phyloP scores from a whole-genome alignment of 495 filamentous ascomycete species.

The Hyaloscypha variabilis region DNA sequence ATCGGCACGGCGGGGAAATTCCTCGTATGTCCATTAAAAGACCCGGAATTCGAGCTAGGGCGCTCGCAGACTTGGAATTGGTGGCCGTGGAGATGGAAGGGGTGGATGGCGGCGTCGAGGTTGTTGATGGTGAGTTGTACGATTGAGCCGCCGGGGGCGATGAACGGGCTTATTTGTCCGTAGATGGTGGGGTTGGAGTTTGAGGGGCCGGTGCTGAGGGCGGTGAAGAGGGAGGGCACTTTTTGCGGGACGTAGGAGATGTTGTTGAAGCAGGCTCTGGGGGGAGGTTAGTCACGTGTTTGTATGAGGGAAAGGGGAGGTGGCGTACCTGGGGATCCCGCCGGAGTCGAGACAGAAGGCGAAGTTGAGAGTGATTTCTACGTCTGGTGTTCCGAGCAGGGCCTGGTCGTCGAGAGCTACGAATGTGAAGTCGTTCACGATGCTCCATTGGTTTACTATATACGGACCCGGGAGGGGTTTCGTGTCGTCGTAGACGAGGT shows the following conservation, averaged over 20 bases:
- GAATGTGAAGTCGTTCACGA: slow-evolving; percentile 66
- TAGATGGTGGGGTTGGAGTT: slow-evolving; percentile 70
- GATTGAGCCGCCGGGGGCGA: slow-evolving; percentile 65
- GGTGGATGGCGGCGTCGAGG: slow-evolving; percentile 61
- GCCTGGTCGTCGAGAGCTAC: slow-evolving; percentile 56
- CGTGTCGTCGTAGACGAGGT: slow-evolving; percentile 50
- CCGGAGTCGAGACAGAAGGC: slow-evolving; percentile 56
- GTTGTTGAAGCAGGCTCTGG: slow-evolving; percentile 75
- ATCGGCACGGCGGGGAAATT: slow-evolving; percentile 50
- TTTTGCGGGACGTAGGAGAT: slow-evolving; percentile 72
- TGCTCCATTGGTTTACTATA: slow-evolving; percentile 54
- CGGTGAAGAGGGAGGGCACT: slow-evolving; percentile 80
- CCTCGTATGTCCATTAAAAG: slow-evolving; percentile 42
- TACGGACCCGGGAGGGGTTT: slow-evolving; percentile 51
- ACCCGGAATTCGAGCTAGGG: slow-evolving; percentile 39
- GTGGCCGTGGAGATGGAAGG: slow-evolving; percentile 70
- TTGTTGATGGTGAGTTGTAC: slow-evolving; percentile 86
- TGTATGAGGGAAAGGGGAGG: background rate
- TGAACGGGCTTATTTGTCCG: slow-evolving; percentile 68
- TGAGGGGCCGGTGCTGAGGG: slow-evolving; percentile 59
- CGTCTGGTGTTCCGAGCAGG: slow-evolving; percentile 49
- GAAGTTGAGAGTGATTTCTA: slow-evolving; percentile 59
- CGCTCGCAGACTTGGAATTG: slow-evolving; percentile 73
- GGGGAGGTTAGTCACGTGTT: background rate
- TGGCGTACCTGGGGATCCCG: slow-evolving; percentile 61